Evolutionary conservation across 2,329 filamentous ascomycete genomes (phyloP).

Genomic region (Pseudogymnoascus sp.): DNA sequence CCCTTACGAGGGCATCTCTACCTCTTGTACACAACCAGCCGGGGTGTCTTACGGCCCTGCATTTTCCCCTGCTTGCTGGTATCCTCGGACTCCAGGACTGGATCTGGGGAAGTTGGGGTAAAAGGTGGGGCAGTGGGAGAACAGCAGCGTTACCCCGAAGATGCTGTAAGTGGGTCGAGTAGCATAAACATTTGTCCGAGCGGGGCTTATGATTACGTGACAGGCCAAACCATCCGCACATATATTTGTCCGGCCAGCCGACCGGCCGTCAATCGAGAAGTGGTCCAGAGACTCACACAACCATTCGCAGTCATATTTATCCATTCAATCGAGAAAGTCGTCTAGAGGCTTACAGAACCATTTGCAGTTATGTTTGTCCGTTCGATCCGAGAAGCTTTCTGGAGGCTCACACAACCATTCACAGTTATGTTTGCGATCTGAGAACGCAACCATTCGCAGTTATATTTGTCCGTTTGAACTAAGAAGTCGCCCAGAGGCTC

Average conservation of each 20-base stretch:
- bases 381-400: neutral
- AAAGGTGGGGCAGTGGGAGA: neutral
- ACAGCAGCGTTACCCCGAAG: neutral
- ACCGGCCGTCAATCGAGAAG: neutral
- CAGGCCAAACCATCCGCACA: neutral
- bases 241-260: conserved; percentile 1
- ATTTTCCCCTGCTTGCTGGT: neutral
- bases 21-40: neutral
- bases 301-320: neutral
- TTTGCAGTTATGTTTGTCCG: neutral
- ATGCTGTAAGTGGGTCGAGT: neutral
- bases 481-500: neutral
- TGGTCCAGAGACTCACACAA: too few species aligned
- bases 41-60: neutral
- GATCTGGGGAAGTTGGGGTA: neutral
- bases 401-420: neutral
- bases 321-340: neutral
- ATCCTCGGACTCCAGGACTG: neutral
- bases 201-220: neutral
- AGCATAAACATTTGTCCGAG: neutral
- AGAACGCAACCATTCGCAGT: neutral
- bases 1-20: neutral
- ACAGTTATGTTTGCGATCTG: too few species aligned
- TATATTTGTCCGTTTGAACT: neutral
- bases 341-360: neutral